Evolutionary conservation across 192 early-diverging fungal genomes (phyloP).

Genomic region (Coemansia umbellata): DNA sequence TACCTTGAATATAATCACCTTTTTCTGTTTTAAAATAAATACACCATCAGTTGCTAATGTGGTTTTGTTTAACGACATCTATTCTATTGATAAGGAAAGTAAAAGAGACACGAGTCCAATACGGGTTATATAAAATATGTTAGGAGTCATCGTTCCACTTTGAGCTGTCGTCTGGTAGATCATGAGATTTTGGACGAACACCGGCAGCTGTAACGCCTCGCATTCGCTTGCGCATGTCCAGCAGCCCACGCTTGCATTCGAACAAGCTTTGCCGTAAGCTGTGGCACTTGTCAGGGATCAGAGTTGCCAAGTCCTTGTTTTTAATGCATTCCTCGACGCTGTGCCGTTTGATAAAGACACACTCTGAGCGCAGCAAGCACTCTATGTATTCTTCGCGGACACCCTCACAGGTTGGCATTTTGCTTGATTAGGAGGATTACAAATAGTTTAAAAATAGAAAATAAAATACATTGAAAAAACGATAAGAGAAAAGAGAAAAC

Average conservation of each 20-base stretch:
- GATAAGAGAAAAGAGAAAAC: not conserved
- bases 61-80: no score
- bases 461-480: not conserved
- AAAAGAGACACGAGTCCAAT: no score
- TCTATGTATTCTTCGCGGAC: conserved; percentile 48
- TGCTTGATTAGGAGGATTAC: not conserved
- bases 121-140: no score
- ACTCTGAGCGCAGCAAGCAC: conserved; percentile 46
- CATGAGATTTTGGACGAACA: conserved; percentile 1
- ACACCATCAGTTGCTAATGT: no score
- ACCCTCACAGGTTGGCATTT: conserved; percentile 48
- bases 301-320: conserved; percentile 29
- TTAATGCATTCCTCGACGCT: conserved; percentile 40
- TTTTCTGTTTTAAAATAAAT: no score
- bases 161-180: conserved; percentile 31
- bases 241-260: conserved; percentile 49
- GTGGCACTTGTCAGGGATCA: conserved; percentile 37
- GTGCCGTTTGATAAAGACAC: conserved; percentile 42
- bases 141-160: conserved; percentile 30
- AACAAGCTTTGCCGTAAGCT: conserved; percentile 41
- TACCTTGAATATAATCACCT: no score
- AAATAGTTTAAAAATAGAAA: not conserved
- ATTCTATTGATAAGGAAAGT: no score
- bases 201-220: conserved; percentile 39
- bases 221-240: conserved; percentile 50